Evolutionary conservation across 306 rosid genomes (phyloP), one percentile per base, ranked within the genome.

Genomic region (Pachyrhizus erosus): DNA sequence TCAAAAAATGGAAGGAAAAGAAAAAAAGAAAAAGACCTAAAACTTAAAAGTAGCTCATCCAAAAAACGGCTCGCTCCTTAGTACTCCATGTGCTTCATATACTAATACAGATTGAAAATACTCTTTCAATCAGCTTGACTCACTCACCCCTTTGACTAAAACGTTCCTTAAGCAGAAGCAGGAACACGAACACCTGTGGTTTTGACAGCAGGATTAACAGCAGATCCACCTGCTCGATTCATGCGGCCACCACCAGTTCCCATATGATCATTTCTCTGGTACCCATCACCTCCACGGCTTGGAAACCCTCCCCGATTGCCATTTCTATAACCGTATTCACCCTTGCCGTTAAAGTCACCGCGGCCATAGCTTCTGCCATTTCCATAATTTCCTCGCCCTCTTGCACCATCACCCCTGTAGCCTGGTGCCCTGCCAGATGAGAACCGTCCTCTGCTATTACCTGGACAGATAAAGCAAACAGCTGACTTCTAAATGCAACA

Each of bases 341-440:
- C 80, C 88, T 91, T 79, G 76, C 82, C 62, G 12, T 60, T 83
- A 17, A 60, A 90, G 49, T 93, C 98, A 70, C 89, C 80, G 24
- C 94, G 96, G 31, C 90, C 90, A 87, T 86, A 91, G 82, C 78
- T 80, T 70, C 97, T 81, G 31, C 94, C 89, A 84, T 89, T 87
- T 76, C 91, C 97, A 55, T 79, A 89, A 80, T 82, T 90, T 68
- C 93, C 97, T 51, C 94, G 96, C 21, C 91, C 97, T 87, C 97
- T 89, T 69, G 76, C 80, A 51, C 92, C 98, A 4, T 92, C 97
- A n/a, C 58, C 85, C 87, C 94, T 88, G 84, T 83, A 91, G 17
- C 90, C 91, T 2, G 81, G 79, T 0, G 87, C 89, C 85, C 97
- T 89, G 70, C 88, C 94, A 11, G 94, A 72, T 26, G 80, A 17